Evolutionary conservation across 2,329 filamentous ascomycete genomes (phyloP), one percentile per base, ranked within the genome.

Genomic region (Fusarium oligoseptatum): DNA sequence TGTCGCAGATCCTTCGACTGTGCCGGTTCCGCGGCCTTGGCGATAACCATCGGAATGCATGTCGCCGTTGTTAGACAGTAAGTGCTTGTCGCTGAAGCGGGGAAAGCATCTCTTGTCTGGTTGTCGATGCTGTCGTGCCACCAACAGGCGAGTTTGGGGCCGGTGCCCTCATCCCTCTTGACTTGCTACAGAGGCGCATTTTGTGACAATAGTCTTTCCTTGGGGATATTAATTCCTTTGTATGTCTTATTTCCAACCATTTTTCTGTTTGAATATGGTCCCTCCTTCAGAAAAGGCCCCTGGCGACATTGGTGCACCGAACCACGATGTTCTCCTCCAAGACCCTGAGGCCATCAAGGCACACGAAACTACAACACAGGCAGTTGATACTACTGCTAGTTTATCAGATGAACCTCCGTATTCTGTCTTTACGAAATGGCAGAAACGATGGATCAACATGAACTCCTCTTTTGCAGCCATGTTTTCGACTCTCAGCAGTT

Each of bases 401-500:
- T 39, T 17, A 39, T 39, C 39, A 43, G 39, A 43, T 6, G 39
- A 43, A 20, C 39, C 39, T 43, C 39, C 39, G 20, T 43, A 43
- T 14, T 22, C 39, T 3, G 39, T 43, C 39, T 43, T 43, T 6
- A 43, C 39, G n/a, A 43, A 43, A 12, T 43, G 39, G 39, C 39
- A 43, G 20, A 43, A 43, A 20, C n/a, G 39, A 43, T 43, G 39
- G 39, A 43, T 43, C n/a, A 43, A 43, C 39, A 20, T 43, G n/a
- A 43, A n/a, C n/a, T 43, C 39, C 11, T 43, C 39, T 3, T 43
- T 43, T 20, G 39, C 39, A 6, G 39, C 39, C n/a, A 43, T 43
- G 39, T 72, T 72, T 34, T 72, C 70, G 6, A 70, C 70, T 2
- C 37, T 69, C 4, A 70, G 62, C 39, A 70, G 67, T 32, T 70